Evolutionary conservation across 78 protist genomes (phyloP).

Genomic region (Capsaspora owczarzaki): DNA sequence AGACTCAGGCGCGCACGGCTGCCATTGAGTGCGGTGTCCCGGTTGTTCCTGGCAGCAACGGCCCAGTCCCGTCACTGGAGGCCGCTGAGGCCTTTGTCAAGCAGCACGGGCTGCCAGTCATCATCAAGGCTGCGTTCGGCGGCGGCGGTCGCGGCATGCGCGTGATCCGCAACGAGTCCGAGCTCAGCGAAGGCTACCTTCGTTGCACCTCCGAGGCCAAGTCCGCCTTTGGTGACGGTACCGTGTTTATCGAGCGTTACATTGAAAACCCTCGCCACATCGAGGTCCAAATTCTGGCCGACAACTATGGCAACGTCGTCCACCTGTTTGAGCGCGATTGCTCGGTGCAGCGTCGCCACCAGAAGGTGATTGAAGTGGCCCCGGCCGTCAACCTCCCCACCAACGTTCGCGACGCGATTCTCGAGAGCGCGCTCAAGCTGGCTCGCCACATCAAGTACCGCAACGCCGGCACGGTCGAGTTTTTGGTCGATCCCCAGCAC

Average conservation of each 20-base stretch:
- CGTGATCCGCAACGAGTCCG: slow-evolving; percentile 21
- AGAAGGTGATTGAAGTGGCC: slow-evolving; percentile 24
- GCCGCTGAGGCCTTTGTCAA: slow-evolving; percentile 29
- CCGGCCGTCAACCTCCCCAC: slow-evolving; percentile 26
- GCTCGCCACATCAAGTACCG: slow-evolving; percentile 77
- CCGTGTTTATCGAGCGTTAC: slow-evolving; percentile 85
- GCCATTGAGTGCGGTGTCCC: slow-evolving; percentile 80
- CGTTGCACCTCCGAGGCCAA: slow-evolving; percentile 26
- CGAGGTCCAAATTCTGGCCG: slow-evolving; percentile 81
- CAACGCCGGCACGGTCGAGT: slow-evolving; percentile 83
- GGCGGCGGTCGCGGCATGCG: slow-evolving; percentile 97
- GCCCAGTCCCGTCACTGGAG: slow-evolving; percentile 50
- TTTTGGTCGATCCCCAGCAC: slow-evolving; percentile 56
- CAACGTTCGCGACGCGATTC: slow-evolving; percentile 66
- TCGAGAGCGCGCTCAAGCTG: slow-evolving; percentile 74
- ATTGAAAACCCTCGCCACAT: slow-evolving; percentile 93
- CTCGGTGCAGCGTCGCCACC: slow-evolving; percentile 48
- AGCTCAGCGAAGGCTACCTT: slow-evolving; percentile 12
- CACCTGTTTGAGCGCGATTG: slow-evolving; percentile 65
- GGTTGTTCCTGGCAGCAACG: slow-evolving; percentile 82
- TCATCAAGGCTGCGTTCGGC: slow-evolving; percentile 93
- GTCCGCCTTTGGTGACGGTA: slow-evolving; percentile 79
- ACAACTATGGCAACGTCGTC: slow-evolving; percentile 31
- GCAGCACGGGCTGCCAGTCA: slow-evolving; percentile 38
- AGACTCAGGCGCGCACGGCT: slow-evolving; percentile 35